phyloP scores from a whole-genome alignment of 2,329 filamentous ascomycete species.

The Trichothecium sympodiale region DNA sequence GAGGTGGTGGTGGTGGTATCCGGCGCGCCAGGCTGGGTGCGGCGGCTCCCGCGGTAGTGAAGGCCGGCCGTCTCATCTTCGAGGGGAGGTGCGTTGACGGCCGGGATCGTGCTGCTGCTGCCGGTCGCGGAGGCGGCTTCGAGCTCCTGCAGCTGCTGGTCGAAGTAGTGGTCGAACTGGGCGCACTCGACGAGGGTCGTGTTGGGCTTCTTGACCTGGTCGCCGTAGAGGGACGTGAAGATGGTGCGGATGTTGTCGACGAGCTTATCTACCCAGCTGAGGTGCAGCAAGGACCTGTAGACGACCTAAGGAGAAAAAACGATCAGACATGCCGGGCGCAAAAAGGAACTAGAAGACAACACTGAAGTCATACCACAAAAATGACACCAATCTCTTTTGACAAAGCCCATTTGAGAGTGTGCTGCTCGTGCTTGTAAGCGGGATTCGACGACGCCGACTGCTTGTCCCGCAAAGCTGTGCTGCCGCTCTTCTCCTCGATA shows the following conservation, averaged over 20 bases:
- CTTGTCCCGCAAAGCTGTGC: constrained; percentile 46
- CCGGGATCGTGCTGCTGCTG: neutral
- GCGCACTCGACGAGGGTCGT: constrained; percentile 67
- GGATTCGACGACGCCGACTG: constrained; percentile 53
- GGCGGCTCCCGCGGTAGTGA: constrained; percentile 25
- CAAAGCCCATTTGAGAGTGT: constrained; percentile 88
- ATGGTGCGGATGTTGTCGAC: constrained; percentile 90
- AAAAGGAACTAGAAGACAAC: neutral
- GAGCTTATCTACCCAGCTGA: constrained; percentile 94
- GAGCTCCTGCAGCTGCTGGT: constrained; percentile 80
- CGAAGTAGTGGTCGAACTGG: constrained; percentile 85
- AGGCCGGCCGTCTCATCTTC: constrained; percentile 17
- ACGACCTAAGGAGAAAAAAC: constrained; percentile 54
- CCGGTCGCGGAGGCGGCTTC: constrained; percentile 23
- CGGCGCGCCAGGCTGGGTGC: constrained; percentile 21
- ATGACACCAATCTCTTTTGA: constrained; percentile 90
- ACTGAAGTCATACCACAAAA: constrained; percentile 58
- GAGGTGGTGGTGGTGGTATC: constrained; percentile 32
- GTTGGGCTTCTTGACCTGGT: constrained; percentile 72
- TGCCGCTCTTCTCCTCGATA: constrained; percentile 79
- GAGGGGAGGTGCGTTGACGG: neutral
- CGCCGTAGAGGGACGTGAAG: constrained; percentile 81
- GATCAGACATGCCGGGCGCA: neutral
- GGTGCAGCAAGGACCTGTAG: constrained; percentile 87
- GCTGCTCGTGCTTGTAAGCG: constrained; percentile 80